Conservation (phyloP, 768 basidiomycete genomes). For the Megacollybia marginata region DNA sequence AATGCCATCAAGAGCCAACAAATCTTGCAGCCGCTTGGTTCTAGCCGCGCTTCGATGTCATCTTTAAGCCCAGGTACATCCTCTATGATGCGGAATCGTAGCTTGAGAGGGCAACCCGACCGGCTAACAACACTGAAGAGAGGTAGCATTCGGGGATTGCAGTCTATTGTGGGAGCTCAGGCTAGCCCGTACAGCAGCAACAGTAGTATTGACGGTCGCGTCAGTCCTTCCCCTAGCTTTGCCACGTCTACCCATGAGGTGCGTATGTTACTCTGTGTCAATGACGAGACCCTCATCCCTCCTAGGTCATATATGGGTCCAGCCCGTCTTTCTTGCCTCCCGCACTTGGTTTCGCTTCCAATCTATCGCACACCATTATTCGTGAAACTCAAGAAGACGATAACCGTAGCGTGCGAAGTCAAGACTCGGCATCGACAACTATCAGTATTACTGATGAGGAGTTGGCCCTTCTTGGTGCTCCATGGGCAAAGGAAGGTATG, state of each 20-base stretch:
- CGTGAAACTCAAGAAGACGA: conserved; percentile 91
- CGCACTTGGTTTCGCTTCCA: conserved; percentile 93
- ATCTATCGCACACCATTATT: conserved; percentile 94
- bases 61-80: conserved; percentile 50
- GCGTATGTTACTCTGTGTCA: conserved; percentile 7
- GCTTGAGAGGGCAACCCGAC: conserved; percentile 64
- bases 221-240: conserved; percentile 94
- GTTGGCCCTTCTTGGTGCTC: conserved; percentile 88
- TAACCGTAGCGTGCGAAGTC: conserved; percentile 59
- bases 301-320: conserved; percentile 52
- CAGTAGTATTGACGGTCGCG: conserved; percentile 77
- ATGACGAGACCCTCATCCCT: not conserved
- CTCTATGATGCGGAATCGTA: conserved; percentile 56
- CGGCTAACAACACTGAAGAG: conserved; percentile 76
- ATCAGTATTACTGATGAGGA: conserved; percentile 94
- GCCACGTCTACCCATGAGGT: conserved; percentile 86
- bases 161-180: conserved; percentile 67
- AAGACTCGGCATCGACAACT: conserved; percentile 57
- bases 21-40: conserved; percentile 74
- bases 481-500: conserved; percentile 99
- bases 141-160: conserved; percentile 84
- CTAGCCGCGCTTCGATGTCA: conserved; percentile 44
- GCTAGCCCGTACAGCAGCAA: conserved; percentile 80
- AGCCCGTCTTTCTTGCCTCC: conserved; percentile 70
- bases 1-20: conserved; percentile 84